Evolutionary conservation across 768 basidiomycete genomes (phyloP).

Genomic region (Mycena filopes): DNA sequence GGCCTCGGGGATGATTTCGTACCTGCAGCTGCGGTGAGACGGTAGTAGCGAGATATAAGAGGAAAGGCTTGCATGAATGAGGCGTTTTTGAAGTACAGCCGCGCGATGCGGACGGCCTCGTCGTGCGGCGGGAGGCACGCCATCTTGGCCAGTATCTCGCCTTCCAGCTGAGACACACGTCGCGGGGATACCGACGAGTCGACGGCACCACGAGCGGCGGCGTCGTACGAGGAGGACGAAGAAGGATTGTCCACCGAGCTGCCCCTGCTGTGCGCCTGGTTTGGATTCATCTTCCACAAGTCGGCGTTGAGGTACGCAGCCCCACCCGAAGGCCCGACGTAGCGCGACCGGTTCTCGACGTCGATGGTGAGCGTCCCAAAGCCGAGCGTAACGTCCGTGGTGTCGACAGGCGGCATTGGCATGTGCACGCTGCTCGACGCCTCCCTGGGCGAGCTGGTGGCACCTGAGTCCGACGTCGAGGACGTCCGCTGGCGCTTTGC

Average conservation of each 20-base stretch:
- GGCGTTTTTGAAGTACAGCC: constrained; percentile 32
- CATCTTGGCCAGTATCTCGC: constrained; percentile 30
- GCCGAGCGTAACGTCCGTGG: constrained; percentile 35
- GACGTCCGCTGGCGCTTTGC: constrained; percentile 29
- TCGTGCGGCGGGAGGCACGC: constrained; percentile 31
- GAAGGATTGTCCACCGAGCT: constrained; percentile 1
- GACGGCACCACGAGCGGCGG: neutral
- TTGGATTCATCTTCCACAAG: constrained; percentile 32
- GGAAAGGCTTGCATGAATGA: constrained; percentile 34
- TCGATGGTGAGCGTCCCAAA: constrained; percentile 40
- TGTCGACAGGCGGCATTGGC: constrained; percentile 28
- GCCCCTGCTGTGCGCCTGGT: constrained; percentile 11
- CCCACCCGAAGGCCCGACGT: constrained; percentile 37
- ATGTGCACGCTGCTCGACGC: neutral
- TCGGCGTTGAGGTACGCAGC: constrained; percentile 37
- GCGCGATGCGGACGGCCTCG: constrained; percentile 34
- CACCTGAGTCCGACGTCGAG: constrained; percentile 15
- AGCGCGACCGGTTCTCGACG: constrained; percentile 38
- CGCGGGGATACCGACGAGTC: neutral
- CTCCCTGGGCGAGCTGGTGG: neutral
- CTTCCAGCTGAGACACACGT: constrained; percentile 12
- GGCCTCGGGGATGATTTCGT: constrained; percentile 35
- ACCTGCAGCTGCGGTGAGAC: constrained; percentile 20
- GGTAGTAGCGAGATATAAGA: neutral
- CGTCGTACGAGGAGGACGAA: neutral